Conservation (phyloP, 2,329 filamentous ascomycete species). For the Xylariaceae sp. region DNA sequence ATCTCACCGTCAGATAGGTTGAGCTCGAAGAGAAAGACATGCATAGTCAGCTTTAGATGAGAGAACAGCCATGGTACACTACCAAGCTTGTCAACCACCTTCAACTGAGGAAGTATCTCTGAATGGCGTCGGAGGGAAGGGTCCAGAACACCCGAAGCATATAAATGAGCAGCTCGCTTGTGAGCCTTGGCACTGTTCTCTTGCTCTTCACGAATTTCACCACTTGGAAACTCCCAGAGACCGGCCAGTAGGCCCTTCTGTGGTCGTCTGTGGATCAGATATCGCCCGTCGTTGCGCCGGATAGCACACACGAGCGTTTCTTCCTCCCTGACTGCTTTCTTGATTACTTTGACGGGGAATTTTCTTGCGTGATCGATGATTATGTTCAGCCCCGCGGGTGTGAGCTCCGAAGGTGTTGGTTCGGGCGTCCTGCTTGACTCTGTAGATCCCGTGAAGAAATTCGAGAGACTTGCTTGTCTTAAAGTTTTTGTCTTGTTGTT, state of each 20-base stretch:
- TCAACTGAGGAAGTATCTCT: constrained; percentile 15
- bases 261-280: constrained; percentile 48
- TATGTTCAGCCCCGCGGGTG: constrained; percentile 28
- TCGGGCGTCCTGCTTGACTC: constrained; percentile 6
- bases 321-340: constrained; percentile 50
- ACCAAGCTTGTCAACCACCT: constrained; percentile 41
- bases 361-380: constrained; percentile 44
- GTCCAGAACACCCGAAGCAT: constrained; percentile 30
- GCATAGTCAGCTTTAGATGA: constrained; percentile 54
- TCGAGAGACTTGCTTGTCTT: constrained; percentile 25
- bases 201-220: constrained; percentile 30
- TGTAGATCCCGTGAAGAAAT: constrained; percentile 23
- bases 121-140: constrained; percentile 4
- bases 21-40: constrained; percentile 49
- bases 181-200: constrained; percentile 30
- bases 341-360: constrained; percentile 49
- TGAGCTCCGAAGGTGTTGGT: constrained; percentile 10
- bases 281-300: constrained; percentile 38
- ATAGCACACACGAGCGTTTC: constrained; percentile 53
- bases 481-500: constrained; percentile 9
- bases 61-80: constrained; percentile 56
- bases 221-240: constrained; percentile 54
- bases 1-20: constrained; percentile 13
- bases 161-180: constrained; percentile 34
- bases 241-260: constrained; percentile 52